These are phyloP conservation scores for Salvia splendens DNA, from an alignment of 257 asterid species.

Conservation along the genomic window DNA sequence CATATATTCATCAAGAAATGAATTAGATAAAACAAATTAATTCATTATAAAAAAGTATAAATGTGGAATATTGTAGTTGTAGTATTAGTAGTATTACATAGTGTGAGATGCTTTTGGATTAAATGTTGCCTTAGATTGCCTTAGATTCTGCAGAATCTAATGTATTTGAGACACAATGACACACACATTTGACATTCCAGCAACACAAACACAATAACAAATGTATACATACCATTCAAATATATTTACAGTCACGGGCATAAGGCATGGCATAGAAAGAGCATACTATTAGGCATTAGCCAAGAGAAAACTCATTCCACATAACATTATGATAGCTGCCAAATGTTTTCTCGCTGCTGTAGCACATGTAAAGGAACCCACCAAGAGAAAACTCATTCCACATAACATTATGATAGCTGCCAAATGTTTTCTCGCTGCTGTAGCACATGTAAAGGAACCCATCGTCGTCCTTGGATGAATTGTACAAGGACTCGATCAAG, in stretches of 20 bases:
- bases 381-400: constrained; percentile 3
- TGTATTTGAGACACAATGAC: no score
- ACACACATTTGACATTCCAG: constrained; percentile 14
- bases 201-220: constrained; percentile 17
- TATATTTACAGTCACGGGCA: constrained; percentile 25
- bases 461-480: constrained; percentile 73
- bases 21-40: no score
- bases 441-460: constrained; percentile 96
- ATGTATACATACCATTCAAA: constrained; percentile 7
- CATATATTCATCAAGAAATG: no score
- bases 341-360: constrained; percentile 96
- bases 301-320: not conserved
- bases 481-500: constrained; percentile 68
- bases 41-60: no score
- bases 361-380: constrained; percentile 95
- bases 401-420: constrained; percentile 27
- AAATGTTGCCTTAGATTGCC: no score
- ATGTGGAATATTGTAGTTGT: no score
- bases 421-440: constrained; percentile 96
- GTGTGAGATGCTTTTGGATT: no score
- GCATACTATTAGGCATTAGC: not conserved
- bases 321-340: constrained; percentile 35
- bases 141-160: no score
- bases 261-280: no score
- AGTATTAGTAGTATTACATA: no score